Base-by-base conservation (phyloP, 2,329 filamentous ascomycete genomes). In the Calonectria pseudoturangicola region DNA sequence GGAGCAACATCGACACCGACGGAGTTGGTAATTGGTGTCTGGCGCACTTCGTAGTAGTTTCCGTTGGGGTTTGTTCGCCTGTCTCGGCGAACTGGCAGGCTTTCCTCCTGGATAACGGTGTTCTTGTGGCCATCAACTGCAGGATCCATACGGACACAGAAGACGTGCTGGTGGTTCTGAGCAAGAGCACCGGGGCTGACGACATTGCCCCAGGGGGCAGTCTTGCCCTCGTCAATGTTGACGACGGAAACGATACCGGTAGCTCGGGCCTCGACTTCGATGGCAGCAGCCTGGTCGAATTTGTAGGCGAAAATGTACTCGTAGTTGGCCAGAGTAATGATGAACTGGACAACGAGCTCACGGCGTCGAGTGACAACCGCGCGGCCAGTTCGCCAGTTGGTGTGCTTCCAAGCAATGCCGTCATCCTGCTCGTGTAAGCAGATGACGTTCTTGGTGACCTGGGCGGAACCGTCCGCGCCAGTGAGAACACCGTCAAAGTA, bases 121-220 rank as follows among this genome's bases (percentile, higher is more conserved):
- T 93, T 93, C 1, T 83, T 81, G 72, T 88, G 84, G 2, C 91
- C 91, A 77, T 93, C 91, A 54, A 93, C 85, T 27, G 89, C 88
- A 0, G 91, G 90, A 76, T 93, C 92, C 45, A 93, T 88, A 4
- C 91, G 88, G 47, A 91, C 80, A 30, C 86, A 89, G 80, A 93
- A 93, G 66, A 93, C 86, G 82, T 93, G 92, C 79, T 93, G 92
- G 77, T 93, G 92, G 80, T 93, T 92, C 64, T 91, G 90, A 0
- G 91, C 92, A 6, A 93, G 82, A 0, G 90, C 88, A 0, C 92
- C 92, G 0, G 89, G 88, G 7, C 86, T 86, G 4, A 94, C 91
- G 4, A 92, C 86, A 68, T 89, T 93, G 8, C 90, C 90, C 81
- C 89, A 92, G 1, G 82, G 84, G n/a, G 81, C 90, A 8, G 82